phyloP scores from a whole-genome alignment of 129 eudicot species.

The Gnaphalium uliginosum region DNA sequence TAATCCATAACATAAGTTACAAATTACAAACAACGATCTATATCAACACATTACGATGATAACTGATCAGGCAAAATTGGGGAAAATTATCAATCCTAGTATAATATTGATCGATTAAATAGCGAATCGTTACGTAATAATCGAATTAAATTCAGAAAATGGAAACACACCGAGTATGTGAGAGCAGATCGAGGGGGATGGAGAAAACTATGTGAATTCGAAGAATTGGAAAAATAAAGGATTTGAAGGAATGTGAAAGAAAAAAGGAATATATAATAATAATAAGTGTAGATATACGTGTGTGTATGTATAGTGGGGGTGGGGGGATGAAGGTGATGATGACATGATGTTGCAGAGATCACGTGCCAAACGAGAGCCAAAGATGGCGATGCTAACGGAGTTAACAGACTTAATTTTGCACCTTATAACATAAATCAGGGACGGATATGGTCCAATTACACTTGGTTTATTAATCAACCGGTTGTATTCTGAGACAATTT shows the following conservation, averaged over 20 bases:
- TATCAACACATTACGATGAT: conserved; percentile 10
- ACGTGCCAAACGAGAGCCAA: conserved; percentile 28
- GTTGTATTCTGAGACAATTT: neutral
- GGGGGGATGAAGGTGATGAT: conserved; percentile 24
- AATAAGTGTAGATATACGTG: neutral
- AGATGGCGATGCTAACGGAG: conserved; percentile 13
- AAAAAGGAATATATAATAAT: neutral
- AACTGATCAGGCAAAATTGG: conserved; percentile 22
- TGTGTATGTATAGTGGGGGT: conserved; percentile 5
- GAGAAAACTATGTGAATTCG: conserved; percentile 22
- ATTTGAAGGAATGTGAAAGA: conserved; percentile 13
- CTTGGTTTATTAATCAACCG: neutral
- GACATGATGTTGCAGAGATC: conserved; percentile 38
- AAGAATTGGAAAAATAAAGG: neutral
- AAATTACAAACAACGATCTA: conserved; percentile 8
- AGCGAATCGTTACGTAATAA: neutral
- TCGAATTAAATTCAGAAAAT: conserved; percentile 5
- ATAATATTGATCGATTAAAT: neutral
- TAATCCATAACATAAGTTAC: conserved; percentile 16
- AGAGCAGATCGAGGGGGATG: conserved; percentile 34
- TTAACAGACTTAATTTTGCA: neutral
- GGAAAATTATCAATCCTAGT: conserved; percentile 19
- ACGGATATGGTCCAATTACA: neutral
- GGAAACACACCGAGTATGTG: conserved; percentile 37
- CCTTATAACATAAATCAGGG: neutral